Evolutionary conservation across 2,329 filamentous ascomycete species (phyloP).

Genomic region (Aspergillus oerlinghausenensis): DNA sequence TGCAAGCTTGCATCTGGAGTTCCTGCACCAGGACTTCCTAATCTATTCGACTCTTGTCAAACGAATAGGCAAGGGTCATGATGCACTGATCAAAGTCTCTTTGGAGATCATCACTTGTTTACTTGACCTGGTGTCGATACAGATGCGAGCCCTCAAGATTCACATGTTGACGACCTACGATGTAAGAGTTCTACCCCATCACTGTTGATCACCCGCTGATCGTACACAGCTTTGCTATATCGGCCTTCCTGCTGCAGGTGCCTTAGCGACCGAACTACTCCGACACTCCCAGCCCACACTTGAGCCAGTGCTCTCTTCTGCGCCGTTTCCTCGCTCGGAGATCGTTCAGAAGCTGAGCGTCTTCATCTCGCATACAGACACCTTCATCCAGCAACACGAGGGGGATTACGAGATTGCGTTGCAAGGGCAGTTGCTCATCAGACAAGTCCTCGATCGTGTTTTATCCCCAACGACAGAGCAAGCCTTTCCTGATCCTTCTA

Average conservation of each 20-base stretch:
- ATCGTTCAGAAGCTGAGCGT: slow-evolving; percentile 21
- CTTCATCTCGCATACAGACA: slow-evolving; percentile 13
- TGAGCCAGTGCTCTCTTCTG: neutral
- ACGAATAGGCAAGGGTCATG: slow-evolving; percentile 6
- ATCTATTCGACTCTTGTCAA: slow-evolving; percentile 15
- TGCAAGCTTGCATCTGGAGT: slow-evolving; percentile 11
- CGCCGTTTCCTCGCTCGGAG: slow-evolving; percentile 15
- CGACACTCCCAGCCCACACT: slow-evolving; percentile 11
- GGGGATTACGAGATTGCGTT: slow-evolving; percentile 10
- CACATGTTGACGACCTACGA: neutral
- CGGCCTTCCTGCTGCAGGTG: slow-evolving; percentile 21
- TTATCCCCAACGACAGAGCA: slow-evolving; percentile 1
- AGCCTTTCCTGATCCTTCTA: neutral
- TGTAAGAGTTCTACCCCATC: slow-evolving; percentile 1
- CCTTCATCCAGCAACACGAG: slow-evolving; percentile 5
- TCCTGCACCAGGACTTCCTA: slow-evolving; percentile 18
- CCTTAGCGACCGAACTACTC: slow-evolving; percentile 18
- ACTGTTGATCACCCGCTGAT: neutral
- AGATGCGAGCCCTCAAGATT: neutral
- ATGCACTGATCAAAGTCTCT: neutral
- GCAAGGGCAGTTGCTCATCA: slow-evolving; percentile 10
- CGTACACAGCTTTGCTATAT: slow-evolving; percentile 12
- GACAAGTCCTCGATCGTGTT: slow-evolving; percentile 13
- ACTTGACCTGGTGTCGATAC: neutral
- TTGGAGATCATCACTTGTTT: slow-evolving; percentile 2